Base-by-base conservation (phyloP, 176 grass and related monocot species). In the Triticum turgidum region DNA sequence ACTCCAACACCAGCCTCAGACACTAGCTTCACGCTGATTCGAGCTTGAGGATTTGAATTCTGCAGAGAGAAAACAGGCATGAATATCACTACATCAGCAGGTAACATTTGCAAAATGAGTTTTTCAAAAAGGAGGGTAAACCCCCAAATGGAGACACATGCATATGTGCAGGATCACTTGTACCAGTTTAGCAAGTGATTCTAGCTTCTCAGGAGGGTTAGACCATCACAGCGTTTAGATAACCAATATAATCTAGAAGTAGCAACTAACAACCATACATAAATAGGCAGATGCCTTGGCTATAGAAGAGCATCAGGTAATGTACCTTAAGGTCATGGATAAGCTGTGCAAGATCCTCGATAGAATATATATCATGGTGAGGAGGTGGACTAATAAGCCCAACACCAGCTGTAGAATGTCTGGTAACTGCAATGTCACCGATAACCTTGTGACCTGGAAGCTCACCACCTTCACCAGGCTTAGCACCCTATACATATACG, bases 391-490 rank as follows among this genome's bases (percentile, higher is more conserved):
- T 99, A 47, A 99, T 99, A 17, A 99, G 92, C 52, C 97, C 94
- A n/a, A 99, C 97, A 90, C 97, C 97, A 76, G 94, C 90, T 83
- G 94, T 99, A 24, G 97, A 99, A 90, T 99, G 91, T 29, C 97
- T 91, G 80, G 97, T 99, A 42, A 99, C 82, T 3, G 94, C 94
- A 87, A 99, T 99, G 90, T 99, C 97, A 86, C 94, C 92, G 65
- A 99, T 96, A 82, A 99, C 97, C 79, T 99, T 96, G 88, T 96
- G 94, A 38, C 97, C 97, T 75, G 94, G 97, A 92, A 99, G 94
- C 77, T 99, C 97, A 66, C 97, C 97, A 86, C 97, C 97, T 91
- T 99, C 97, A 73, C 97, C 97, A 78, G 94, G 97, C 85, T 96
- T 99, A 71, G 97, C 97, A 61, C 97, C 97, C 97, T 99, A 77